Base-by-base conservation (phyloP, 352 stramenopile species). In the Phytophthora multivora region DNA sequence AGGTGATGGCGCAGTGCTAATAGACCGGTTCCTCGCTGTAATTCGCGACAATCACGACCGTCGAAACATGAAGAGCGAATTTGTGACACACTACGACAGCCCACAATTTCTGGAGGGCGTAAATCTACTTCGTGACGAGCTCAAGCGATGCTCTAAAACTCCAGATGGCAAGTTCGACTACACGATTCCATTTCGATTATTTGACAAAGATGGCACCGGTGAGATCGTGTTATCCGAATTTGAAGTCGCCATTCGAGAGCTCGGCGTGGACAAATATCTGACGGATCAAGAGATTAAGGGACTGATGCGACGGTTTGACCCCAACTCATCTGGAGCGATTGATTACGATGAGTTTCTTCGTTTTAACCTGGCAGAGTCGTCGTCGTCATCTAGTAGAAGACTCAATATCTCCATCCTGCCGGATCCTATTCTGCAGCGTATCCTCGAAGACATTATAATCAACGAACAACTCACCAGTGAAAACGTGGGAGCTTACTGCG, bases 51-150 rank as follows among this genome's bases (percentile, higher is more conserved):
- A 82, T 12, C 68, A 71, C 33, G 83, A 94, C 28, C 80, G 85
- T 7, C 69, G 83, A 54, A 94, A 91, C 59, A 94, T 92, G 85
- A 91, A 91, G 51, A 87, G 80, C 55, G 85, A 91, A 48, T 94
- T 90, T 64, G 66, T 92, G 26, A 94, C 83, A 2, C 81, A 91
- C 39, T 91, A 90, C 41, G 85, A 94, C 36, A 94, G 83, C 31
- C 85, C 85, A 2, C 66, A 74, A 43, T 94, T 94, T 31, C 52
- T 86, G n/a, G 83, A 91, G 62, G 85, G 85, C 1, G 75, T 92
- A 6, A 75, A 87, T 18, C 50, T 91, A 10, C 63, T 94, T 26
- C 81, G 84, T 5, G 78, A 80, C 1, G 85, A 94, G 52, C 78
- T 92, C 30, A 84, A 84, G 33, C 85, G 85, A 33, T 89, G 81